Conservation (phyloP, 202 grass and related monocot species). For the Brachypodium distachyon region DNA sequence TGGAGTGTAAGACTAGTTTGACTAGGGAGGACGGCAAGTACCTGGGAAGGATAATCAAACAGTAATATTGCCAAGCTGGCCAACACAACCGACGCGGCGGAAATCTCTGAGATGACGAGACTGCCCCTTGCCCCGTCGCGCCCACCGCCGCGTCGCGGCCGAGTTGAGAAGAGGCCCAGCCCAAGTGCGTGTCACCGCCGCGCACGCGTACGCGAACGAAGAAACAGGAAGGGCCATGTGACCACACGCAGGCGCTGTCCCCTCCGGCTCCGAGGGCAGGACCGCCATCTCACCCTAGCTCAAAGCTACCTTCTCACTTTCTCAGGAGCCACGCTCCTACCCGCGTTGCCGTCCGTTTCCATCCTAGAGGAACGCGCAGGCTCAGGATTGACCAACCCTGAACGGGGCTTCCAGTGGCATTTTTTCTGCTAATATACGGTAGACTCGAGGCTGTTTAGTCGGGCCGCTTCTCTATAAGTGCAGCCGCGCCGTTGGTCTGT, state of each 20-base stretch:
- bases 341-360: not conserved
- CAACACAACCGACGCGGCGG: not conserved
- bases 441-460: not conserved
- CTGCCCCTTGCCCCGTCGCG: not conserved
- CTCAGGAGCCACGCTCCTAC: not conserved
- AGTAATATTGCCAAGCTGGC: too few relatives aligned
- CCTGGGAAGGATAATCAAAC: not conserved
- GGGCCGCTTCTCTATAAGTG: constrained; percentile 3
- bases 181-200: not conserved
- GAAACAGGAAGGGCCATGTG: constrained; percentile 9
- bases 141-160: not conserved
- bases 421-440: not conserved
- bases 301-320: too few relatives aligned
- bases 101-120: not conserved
- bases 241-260: constrained; percentile 16
- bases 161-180: not conserved
- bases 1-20: not conserved
- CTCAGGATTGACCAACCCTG: not conserved
- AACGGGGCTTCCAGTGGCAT: not conserved
- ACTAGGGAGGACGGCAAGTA: not conserved
- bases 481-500: not conserved
- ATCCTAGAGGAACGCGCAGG: not conserved
- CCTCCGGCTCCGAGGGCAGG: not conserved
- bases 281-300: not conserved
- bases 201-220: not conserved